Base-by-base conservation (phyloP, 1,139 yeast genomes). In the Starmera stellimalicola region DNA sequence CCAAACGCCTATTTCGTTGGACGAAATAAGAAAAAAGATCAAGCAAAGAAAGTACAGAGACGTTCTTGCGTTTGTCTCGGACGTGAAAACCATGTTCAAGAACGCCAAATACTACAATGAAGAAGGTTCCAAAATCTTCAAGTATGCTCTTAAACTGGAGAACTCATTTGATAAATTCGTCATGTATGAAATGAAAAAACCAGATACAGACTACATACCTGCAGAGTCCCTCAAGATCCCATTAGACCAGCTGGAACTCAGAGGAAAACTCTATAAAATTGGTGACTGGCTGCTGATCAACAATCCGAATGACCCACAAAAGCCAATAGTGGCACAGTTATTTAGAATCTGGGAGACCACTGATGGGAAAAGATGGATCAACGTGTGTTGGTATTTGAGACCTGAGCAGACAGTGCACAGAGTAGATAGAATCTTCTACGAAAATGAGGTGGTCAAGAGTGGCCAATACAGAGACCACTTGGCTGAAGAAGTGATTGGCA, bases 371-470 rank as follows among this genome's bases (percentile, higher is more conserved):
- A 70, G 79, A 41, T 88, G 91, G 74, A 71, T 91, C 52, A 91
- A 91, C 51, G 95, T 85, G 26, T 91, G 98, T 63, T 91, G 98
- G 98, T 91, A 88, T 59, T 82, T 84, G 51, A 76, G 97, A 41
- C 95, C 98, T 0, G 97, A 91, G 56, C 97, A 93, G 65, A 91
- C 98, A 0, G 94, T 93, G 31, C 98, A 91, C 57, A 73, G 93
- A 45, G 81, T 70, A 35, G 97, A 91, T 57, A 68, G 95, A 52
- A 63, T 87, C 37, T 91, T 93, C 55, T 84, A 82, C 57, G 85
- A 80, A 47, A 87, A 91, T 52, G 98, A 91, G 60, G 97, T 91
- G 23, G 85, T 93, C 57, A 91, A 91, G 58, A 82, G 96, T 1
- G 96, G 96, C 31, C 97, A 88, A 60, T 91, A 91, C 60, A 74